Percentiles rank a stretch among this genome's conserved stretches.
Conservation (phyloP, 352 stramenopile genomes). For the Phytophthora chlamydospora region DNA sequence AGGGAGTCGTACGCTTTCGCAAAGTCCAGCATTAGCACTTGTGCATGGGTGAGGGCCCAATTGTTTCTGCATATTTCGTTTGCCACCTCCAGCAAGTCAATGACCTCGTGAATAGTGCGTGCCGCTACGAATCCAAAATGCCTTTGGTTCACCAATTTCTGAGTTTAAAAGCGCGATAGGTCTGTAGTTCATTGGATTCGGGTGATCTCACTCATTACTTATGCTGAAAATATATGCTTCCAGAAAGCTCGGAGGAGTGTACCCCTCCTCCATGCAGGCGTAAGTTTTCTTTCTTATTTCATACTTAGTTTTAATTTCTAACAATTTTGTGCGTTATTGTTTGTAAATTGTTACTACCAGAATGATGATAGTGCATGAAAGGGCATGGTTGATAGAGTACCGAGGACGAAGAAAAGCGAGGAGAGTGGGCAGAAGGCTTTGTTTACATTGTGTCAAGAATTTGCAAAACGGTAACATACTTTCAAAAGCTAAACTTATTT, state of each 20-base stretch:
- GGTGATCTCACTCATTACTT: not conserved
- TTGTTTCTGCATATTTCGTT: not conserved
- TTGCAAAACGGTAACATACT: conserved; percentile 9
- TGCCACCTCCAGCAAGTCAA: conserved; percentile 8
- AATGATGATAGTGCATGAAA: conserved; percentile 18
- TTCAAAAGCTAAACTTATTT: conserved; percentile 1
- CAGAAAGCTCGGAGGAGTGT: not conserved
- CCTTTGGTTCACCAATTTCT: not conserved
- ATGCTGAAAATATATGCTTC: conserved; percentile 6
- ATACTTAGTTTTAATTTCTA: too few relatives aligned
- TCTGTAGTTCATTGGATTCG: conserved; percentile 3
- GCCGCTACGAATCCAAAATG: conserved; percentile 7
- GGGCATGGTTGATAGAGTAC: conserved; percentile 9
- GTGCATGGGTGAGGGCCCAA: not conserved
- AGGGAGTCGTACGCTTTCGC: conserved; percentile 11
- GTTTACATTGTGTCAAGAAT: conserved; percentile 8
- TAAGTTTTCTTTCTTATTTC: not conserved
- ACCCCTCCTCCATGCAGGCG: not conserved
- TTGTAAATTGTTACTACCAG: conserved; percentile 2
- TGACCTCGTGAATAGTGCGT: conserved; percentile 7
- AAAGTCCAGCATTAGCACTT: conserved; percentile 11
- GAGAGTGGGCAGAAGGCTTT: conserved; percentile 11
- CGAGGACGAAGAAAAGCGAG: conserved; percentile 2
- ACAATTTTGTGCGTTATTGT: not conserved
- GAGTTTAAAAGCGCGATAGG: conserved; percentile 13